Evolutionary conservation across 768 basidiomycete genomes (phyloP).

Genomic region (Aureoboletus auriporus): DNA sequence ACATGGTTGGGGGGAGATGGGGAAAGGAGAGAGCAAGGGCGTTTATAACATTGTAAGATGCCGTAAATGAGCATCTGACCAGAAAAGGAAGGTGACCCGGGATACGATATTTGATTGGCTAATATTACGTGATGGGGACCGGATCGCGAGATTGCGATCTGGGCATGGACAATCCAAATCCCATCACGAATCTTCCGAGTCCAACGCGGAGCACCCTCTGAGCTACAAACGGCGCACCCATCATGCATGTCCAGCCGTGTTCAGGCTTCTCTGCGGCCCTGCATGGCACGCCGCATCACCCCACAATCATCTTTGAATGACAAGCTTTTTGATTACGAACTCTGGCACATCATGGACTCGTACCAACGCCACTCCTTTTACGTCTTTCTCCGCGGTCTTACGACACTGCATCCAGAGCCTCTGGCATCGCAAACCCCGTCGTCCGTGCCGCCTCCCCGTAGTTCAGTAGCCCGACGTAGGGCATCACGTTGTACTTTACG

Average conservation of each 20-base stretch:
- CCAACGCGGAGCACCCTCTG: conserved; percentile 24
- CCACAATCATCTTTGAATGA: conserved; percentile 3
- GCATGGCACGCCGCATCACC: not conserved
- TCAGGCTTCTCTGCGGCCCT: not conserved
- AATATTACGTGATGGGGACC: not conserved
- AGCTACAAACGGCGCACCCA: conserved; percentile 2
- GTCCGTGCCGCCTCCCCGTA: conserved; percentile 69
- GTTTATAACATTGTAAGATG: conserved; percentile 31
- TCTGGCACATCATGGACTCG: too few relatives aligned
- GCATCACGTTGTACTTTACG: conserved; percentile 89
- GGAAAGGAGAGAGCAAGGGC: conserved; percentile 8
- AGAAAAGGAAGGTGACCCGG: not conserved
- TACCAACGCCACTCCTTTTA: not conserved
- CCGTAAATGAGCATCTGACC: not conserved
- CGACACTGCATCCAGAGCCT: conserved; percentile 29
- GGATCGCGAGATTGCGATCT: conserved; percentile 31
- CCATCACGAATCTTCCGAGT: not conserved
- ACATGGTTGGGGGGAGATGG: conserved; percentile 13
- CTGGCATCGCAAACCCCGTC: conserved; percentile 33
- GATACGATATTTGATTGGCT: not conserved
- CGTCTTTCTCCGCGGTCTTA: conserved; percentile 19
- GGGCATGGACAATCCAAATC: conserved; percentile 17
- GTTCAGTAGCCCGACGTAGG: conserved; percentile 75
- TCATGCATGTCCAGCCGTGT: too few relatives aligned
- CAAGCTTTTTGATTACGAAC: conserved; percentile 18